phyloP scores from a whole-genome alignment of 495 filamentous ascomycete genomes.

The Neurospora pannonica region DNA sequence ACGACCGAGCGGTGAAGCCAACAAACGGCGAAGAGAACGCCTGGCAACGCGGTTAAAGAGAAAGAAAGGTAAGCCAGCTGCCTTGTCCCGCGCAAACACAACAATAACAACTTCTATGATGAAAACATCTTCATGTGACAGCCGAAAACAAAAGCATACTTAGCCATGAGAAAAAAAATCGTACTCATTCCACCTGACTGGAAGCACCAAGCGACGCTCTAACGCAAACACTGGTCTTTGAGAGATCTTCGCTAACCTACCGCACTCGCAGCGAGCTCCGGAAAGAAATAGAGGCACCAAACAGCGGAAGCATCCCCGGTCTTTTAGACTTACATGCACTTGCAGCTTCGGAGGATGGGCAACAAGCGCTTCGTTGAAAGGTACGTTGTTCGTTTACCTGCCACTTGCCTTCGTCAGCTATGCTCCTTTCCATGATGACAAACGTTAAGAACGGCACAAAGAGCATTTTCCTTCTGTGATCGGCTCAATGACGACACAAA shows the following conservation, averaged over 20 bases:
- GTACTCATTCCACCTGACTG: not conserved
- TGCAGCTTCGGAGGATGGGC: not conserved
- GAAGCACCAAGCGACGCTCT: not conserved
- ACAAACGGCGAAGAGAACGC: not conserved
- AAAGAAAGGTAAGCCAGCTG: not conserved
- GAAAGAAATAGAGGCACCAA: not conserved
- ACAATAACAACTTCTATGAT: not conserved
- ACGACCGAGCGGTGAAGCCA: not conserved
- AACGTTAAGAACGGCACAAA: too few species aligned
- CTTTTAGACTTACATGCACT: not conserved
- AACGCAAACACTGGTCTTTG: not conserved
- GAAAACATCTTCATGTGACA: not conserved
- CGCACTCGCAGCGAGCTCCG: not conserved
- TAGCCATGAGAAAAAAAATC: not conserved
- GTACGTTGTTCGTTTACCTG: not conserved
- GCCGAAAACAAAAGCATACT: not conserved
- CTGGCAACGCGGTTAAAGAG: not conserved
- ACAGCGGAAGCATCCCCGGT: not conserved
- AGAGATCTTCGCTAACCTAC: not conserved
- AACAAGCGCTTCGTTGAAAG: not conserved
- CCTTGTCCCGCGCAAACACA: not conserved
- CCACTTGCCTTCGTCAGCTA: not conserved
- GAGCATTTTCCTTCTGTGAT: not conserved
- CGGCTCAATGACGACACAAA: not conserved
- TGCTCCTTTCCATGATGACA: not conserved